Evolutionary conservation across 176 grass and related monocot genomes (phyloP).

Genomic region (barley (Hordeum vulgare)): DNA sequence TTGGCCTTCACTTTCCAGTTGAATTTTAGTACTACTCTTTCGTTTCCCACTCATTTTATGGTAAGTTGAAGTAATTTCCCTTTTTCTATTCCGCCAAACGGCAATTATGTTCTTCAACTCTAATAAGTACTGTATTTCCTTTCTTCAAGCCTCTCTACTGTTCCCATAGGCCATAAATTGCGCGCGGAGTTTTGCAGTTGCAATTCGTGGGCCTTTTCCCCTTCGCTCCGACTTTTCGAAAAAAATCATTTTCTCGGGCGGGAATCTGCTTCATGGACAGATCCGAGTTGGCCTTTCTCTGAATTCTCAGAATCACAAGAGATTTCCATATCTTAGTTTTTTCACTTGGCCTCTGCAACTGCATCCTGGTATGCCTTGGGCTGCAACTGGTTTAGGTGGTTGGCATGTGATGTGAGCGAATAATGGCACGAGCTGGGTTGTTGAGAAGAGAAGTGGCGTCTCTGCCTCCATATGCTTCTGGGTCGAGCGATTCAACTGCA

Average conservation of each 20-base stretch:
- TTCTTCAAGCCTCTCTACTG: neutral
- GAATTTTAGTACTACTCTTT: neutral
- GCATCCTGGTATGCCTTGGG: neutral
- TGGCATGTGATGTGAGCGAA: slow-evolving; percentile 30
- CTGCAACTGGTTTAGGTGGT: slow-evolving; percentile 16
- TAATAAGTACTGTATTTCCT: too few species aligned
- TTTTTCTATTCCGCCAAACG: neutral
- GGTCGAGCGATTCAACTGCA: slow-evolving; percentile 4
- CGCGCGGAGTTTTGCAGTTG: neutral
- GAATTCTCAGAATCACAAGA: neutral
- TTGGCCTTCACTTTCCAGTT: neutral
- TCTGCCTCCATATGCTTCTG: slow-evolving; percentile 4
- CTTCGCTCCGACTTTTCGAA: neutral
- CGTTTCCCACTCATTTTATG: neutral
- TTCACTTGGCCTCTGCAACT: neutral
- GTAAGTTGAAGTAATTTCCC: neutral
- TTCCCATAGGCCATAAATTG: neutral
- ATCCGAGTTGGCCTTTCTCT: neutral
- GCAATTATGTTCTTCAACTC: neutral
- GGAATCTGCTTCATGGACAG: neutral
- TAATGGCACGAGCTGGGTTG: neutral
- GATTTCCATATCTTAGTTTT: neutral
- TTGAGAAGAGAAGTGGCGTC: neutral
- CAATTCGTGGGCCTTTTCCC: neutral
- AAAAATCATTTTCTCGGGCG: neutral